A percentile compares a stretch with the other conserved stretches of the same genome.
These are phyloP conservation scores for Aeminium ludgeri DNA, from an alignment of 495 filamentous ascomycete genomes.

Conservation along the genomic window DNA sequence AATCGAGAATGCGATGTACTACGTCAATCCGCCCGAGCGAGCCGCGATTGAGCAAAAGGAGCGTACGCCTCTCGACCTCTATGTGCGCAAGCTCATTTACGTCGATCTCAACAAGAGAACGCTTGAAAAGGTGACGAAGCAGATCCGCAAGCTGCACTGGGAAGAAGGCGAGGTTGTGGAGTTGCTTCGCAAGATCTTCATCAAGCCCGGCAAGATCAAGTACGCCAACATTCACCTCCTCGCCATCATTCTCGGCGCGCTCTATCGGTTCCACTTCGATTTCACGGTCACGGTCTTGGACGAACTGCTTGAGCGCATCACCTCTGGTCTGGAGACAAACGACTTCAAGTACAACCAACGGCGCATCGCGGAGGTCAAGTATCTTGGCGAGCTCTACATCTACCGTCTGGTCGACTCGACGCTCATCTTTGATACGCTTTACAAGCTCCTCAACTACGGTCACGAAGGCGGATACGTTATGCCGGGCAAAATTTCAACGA, in stretches of 20 bases:
- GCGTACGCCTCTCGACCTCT: conserved; percentile 79
- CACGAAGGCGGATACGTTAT: conserved; percentile 71
- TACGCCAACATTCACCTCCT: conserved; percentile 94
- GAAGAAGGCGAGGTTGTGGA: conserved; percentile 77
- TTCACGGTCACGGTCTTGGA: conserved; percentile 83
- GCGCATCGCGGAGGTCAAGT: conserved; percentile 88
- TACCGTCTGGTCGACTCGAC: conserved; percentile 95
- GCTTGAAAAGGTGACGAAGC: conserved; percentile 79
- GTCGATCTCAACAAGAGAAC: conserved; percentile 85
- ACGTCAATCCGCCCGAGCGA: conserved; percentile 85
- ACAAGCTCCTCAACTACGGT: conserved; percentile 82
- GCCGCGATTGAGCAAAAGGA: conserved; percentile 94
- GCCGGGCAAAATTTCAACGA: conserved; percentile 50
- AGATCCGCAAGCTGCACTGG: conserved; percentile 92
- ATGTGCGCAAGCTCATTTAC: conserved; percentile 81
- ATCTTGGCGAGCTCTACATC: conserved; percentile 92
- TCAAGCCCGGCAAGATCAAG: conserved; percentile 91
- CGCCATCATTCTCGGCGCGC: conserved; percentile 71
- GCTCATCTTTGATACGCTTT: conserved; percentile 88
- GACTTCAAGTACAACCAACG: conserved; percentile 98
- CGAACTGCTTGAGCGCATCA: conserved; percentile 74
- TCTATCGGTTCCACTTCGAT: conserved; percentile 80
- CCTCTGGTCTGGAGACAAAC: conserved; percentile 77
- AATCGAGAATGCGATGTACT: conserved; percentile 96
- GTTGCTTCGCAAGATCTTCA: conserved; percentile 79